These are phyloP conservation scores for Geotrichum cucujoidarum DNA, from an alignment of 1,139 yeast species.

Conservation along the genomic window DNA sequence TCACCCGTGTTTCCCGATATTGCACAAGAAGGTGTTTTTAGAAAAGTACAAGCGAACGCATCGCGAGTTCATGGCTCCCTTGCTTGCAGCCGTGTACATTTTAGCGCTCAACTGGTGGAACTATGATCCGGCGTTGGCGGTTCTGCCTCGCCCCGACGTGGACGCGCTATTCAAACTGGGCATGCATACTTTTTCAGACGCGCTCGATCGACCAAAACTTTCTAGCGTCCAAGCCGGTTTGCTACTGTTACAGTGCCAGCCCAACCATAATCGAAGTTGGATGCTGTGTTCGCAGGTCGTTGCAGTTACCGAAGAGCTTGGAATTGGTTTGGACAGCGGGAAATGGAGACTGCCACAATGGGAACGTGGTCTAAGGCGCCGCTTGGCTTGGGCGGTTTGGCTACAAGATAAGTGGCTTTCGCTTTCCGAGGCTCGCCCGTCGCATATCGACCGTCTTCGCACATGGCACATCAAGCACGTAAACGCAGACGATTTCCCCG, in stretches of 20 bases:
- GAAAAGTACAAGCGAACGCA: constrained; percentile 45
- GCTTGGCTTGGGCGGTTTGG: constrained; percentile 91
- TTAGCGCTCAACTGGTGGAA: constrained; percentile 45
- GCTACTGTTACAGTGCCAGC: constrained; percentile 38
- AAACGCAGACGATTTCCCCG: constrained; percentile 34
- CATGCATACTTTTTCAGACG: constrained; percentile 37
- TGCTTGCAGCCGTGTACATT: constrained; percentile 43
- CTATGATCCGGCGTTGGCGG: constrained; percentile 30
- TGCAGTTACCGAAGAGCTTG: constrained; percentile 78
- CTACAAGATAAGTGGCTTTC: constrained; percentile 86
- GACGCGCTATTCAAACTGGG: constrained; percentile 39
- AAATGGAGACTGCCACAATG: constrained; percentile 87
- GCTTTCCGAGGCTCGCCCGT: constrained; percentile 70
- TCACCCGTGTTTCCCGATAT: constrained; percentile 43
- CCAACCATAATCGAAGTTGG: constrained; percentile 67
- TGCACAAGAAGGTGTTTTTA: constrained; percentile 42
- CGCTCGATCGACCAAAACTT: constrained; percentile 41
- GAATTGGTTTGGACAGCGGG: constrained; percentile 78
- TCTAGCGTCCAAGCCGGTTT: constrained; percentile 45
- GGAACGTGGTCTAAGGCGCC: constrained; percentile 79
- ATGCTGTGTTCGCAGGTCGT: constrained; percentile 80
- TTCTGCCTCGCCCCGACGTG: constrained; percentile 37
- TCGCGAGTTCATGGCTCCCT: constrained; percentile 44
- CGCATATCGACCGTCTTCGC: constrained; percentile 45
- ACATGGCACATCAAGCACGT: constrained; percentile 30